Base-by-base conservation (phyloP, 73 alveolate species). In the Breviolum minutum region DNA sequence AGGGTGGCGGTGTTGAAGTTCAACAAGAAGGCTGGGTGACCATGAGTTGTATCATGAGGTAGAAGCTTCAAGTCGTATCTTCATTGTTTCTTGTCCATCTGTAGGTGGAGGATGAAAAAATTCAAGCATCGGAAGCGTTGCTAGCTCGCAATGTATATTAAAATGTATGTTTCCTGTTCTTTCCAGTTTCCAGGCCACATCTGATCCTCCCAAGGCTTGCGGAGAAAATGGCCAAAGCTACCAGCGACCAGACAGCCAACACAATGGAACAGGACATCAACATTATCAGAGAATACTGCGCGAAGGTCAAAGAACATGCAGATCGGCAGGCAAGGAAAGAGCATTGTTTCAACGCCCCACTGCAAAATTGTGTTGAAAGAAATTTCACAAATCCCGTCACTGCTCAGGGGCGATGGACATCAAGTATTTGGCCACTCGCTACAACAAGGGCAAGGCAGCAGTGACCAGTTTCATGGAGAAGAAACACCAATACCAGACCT, bases 101-200 rank as follows among this genome's bases (percentile, higher is more conserved):
- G 60, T 7, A 76, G 95, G 95, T 70, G 27, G 81, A 86, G 26
- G 95, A 86, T 0, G 95, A 86, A 63, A 29, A 86, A 66, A 32
- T 16, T 4, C 40, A 48, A 12, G 90, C 69, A 32, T 66, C 69
- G 0, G 69, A 81, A 81, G 19, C 3, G 70, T 22, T 81, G 20
- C 64, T 32, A 9, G 64, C 10, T 27, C 30, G 14, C 87, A 24
- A 30, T 27, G 87, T 69, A 66, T 79, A 9, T 32, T n/a, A n/a
- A n/a, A n/a, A n/a, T n/a, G n/a, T n/a, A n/a, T n/a, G n/a, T n/a
- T n/a, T n/a, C n/a, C n/a, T n/a, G n/a, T 30, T 8, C 22, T 8
- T n/a, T 79, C 30, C 13, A 11, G 30, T 2, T 2, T 0, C 0
- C 3, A 20, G 7, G 81, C 13, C 13, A 71, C 19, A 20, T 30